Conservation (phyloP, 345 rosid genomes). For the Eutrema heterophyllum region DNA sequence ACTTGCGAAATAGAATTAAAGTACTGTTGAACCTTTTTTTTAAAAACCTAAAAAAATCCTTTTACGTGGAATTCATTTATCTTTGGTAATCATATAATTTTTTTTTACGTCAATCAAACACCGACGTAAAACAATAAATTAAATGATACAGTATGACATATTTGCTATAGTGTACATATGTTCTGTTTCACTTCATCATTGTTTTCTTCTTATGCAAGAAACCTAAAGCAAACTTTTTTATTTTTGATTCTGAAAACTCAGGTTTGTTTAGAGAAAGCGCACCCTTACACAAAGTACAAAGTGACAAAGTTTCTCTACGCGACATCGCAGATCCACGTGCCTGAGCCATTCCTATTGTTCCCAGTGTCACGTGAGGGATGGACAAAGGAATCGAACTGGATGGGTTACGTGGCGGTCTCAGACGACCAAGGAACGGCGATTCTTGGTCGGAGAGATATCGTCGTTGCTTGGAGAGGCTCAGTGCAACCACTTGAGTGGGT, state of each 20-base stretch:
- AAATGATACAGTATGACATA: too few species aligned
- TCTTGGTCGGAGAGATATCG: conserved; percentile 82
- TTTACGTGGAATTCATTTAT: too few species aligned
- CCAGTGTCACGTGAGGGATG: conserved; percentile 76
- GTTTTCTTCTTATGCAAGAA: conserved; percentile 3
- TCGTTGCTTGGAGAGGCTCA: conserved; percentile 87
- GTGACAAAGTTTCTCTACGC: conserved; percentile 76
- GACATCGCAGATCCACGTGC: conserved; percentile 51
- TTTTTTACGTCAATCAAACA: too few species aligned
- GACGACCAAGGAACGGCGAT: conserved; percentile 57
- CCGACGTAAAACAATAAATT: too few species aligned
- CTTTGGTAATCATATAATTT: too few species aligned
- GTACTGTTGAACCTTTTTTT: too few species aligned
- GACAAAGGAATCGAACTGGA: conserved; percentile 84
- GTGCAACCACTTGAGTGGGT: conserved; percentile 69
- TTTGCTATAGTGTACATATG: too few species aligned
- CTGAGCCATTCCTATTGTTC: conserved; percentile 57
- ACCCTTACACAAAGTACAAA: conserved; percentile 49
- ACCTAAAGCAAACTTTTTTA: not conserved
- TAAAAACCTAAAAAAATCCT: too few species aligned
- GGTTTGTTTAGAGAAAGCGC: conserved; percentile 50
- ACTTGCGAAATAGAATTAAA: not conserved
- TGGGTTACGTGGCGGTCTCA: conserved; percentile 78
- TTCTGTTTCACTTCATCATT: too few species aligned
- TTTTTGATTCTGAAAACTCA: not conserved